Evolutionary conservation across 257 asterid species (phyloP).

Genomic region (Lavandula angustifolia): DNA sequence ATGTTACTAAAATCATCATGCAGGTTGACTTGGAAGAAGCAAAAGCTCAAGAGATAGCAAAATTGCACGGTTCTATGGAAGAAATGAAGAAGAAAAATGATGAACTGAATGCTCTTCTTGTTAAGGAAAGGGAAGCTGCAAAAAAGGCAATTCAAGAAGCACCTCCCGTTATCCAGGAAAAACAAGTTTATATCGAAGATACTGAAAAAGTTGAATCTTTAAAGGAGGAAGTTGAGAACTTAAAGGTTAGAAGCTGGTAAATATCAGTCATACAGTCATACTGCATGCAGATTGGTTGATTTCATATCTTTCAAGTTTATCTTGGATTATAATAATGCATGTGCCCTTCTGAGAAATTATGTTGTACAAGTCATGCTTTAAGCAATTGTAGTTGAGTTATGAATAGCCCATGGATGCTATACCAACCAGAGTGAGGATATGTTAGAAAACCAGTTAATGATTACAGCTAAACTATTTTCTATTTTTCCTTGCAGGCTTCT

Average conservation of each 20-base stretch:
- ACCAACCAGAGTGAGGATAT: constrained; percentile 19
- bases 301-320: constrained; percentile 15
- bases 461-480: constrained; percentile 20
- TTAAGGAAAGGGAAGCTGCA: constrained; percentile 84
- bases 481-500: constrained; percentile 57
- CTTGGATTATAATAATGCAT: constrained; percentile 17
- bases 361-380: neutral
- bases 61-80: constrained; percentile 66
- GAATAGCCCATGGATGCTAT: neutral
- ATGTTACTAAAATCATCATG: constrained; percentile 32
- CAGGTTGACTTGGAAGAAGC: constrained; percentile 95
- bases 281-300: constrained; percentile 14
- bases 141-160: constrained; percentile 92
- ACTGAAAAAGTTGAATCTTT: constrained; percentile 74
- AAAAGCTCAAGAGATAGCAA: constrained; percentile 72
- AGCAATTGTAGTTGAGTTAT: neutral
- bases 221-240: constrained; percentile 60
- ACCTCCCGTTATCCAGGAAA: constrained; percentile 91
- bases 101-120: constrained; percentile 64
- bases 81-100: constrained; percentile 77
- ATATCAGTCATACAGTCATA: constrained; percentile 14
- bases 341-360: neutral
- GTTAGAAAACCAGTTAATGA: constrained; percentile 11
- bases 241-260: constrained; percentile 60
- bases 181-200: constrained; percentile 83